Evolutionary conservation across 805 yeast genomes (phyloP).

Genomic region (Candida ascalaphidarum): DNA sequence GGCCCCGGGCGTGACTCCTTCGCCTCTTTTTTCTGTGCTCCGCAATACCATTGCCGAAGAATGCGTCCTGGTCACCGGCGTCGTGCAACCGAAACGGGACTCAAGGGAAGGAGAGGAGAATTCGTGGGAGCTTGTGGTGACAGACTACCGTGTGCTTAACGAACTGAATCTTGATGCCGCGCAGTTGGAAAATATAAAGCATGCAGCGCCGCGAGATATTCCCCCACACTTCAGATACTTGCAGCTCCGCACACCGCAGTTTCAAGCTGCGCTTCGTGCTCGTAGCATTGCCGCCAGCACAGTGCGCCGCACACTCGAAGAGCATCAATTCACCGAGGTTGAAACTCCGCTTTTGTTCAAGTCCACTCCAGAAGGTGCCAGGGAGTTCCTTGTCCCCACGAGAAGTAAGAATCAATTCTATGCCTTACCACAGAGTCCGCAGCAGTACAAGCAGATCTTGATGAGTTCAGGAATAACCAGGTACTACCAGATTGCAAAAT

Average conservation of each 20-base stretch:
- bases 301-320: slow-evolving; percentile 32
- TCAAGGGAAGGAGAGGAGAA: slow-evolving; percentile 12
- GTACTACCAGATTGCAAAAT: slow-evolving; percentile 86
- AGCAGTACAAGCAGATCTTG: slow-evolving; percentile 88
- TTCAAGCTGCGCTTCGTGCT: slow-evolving; percentile 46
- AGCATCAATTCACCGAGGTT: slow-evolving; percentile 59
- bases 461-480: slow-evolving; percentile 89
- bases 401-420: slow-evolving; percentile 55
- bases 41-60: slow-evolving; percentile 59
- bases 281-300: slow-evolving; percentile 48
- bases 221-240: slow-evolving; percentile 79
- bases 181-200: slow-evolving; percentile 54
- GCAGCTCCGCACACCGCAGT: slow-evolving; percentile 58
- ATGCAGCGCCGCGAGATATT: slow-evolving; percentile 40
- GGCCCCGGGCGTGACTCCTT: slow-evolving; percentile 33
- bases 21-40: slow-evolving; percentile 29
- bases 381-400: slow-evolving; percentile 92
- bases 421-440: slow-evolving; percentile 96
- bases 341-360: slow-evolving; percentile 93
- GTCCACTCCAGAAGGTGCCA: slow-evolving; percentile 96
- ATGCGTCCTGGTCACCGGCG: slow-evolving; percentile 60
- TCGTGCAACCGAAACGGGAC: slow-evolving; percentile 22
- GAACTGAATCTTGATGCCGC: slow-evolving; percentile 56
- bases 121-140: slow-evolving; percentile 47
- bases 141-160: slow-evolving; percentile 49